phyloP scores from a whole-genome alignment of 1,139 yeast species.

The Geotrichum klebahnii region DNA sequence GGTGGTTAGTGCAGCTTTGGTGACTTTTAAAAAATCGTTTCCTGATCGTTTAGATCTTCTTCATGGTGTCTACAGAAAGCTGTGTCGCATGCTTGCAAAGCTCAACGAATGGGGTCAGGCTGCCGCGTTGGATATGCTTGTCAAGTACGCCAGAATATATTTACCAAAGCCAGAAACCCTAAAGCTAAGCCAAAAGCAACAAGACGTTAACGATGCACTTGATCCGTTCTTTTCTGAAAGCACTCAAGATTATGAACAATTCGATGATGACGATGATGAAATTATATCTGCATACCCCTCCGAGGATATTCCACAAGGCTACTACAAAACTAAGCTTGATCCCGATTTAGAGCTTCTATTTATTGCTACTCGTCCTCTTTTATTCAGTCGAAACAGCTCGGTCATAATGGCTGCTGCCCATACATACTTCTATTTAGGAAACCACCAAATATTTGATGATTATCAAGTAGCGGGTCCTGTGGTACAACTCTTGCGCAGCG shows the following conservation, averaged over 20 bases:
- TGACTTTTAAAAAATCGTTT: constrained; percentile 52
- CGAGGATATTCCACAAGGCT: background rate
- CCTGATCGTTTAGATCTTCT: constrained; percentile 59
- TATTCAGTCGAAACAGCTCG: constrained; percentile 52
- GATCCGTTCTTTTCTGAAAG: constrained; percentile 18
- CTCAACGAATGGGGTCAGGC: constrained; percentile 80
- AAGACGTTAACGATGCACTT: background rate
- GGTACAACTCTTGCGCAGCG: constrained; percentile 43
- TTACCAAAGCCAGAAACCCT: constrained; percentile 49
- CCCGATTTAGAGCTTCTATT: constrained; percentile 56
- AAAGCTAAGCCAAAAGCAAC: constrained; percentile 9
- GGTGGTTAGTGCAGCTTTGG: constrained; percentile 70
- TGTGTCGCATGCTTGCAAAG: constrained; percentile 51
- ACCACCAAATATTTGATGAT: constrained; percentile 49
- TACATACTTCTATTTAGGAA: constrained; percentile 52
- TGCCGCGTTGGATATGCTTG: constrained; percentile 55
- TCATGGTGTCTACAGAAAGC: constrained; percentile 66
- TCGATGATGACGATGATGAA: constrained; percentile 25
- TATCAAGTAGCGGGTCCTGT: constrained; percentile 51
- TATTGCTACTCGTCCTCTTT: constrained; percentile 44
- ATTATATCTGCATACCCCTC: constrained; percentile 14
- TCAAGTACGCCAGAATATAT: constrained; percentile 61
- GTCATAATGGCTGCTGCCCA: constrained; percentile 61
- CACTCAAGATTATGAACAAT: constrained; percentile 15
- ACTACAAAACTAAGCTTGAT: constrained; percentile 41